These are phyloP conservation scores for Tuber borchii DNA, from an alignment of 495 filamentous ascomycete genomes.

Conservation along the genomic window DNA sequence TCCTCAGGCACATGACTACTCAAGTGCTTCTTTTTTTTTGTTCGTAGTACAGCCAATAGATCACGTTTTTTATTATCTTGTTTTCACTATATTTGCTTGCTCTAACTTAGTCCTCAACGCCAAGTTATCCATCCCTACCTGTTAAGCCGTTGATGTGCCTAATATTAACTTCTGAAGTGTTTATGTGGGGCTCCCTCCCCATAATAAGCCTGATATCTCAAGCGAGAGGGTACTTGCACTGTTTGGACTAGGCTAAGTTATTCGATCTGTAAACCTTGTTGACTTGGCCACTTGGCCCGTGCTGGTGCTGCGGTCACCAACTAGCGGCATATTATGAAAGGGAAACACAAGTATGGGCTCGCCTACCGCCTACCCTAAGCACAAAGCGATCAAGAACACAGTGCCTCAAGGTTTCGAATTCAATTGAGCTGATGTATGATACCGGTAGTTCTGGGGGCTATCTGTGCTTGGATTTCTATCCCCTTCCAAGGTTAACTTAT, in stretches of 20 bases:
- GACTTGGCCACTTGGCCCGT: background rate
- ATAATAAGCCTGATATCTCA: background rate
- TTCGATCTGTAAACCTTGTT: background rate
- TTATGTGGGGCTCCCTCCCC: background rate
- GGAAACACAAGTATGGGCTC: background rate
- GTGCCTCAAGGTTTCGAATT: background rate
- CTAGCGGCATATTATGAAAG: background rate
- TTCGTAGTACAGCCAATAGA: too few relatives aligned
- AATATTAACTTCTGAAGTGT: background rate
- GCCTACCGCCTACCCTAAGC: background rate
- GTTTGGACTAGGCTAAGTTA: background rate
- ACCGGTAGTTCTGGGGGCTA: background rate
- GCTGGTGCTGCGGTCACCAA: background rate
- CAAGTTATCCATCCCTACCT: too few relatives aligned
- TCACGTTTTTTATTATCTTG: background rate
- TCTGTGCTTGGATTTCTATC: background rate
- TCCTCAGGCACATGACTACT: background rate
- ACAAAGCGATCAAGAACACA: background rate
- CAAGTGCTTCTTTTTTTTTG: background rate
- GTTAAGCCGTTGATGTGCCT: background rate
- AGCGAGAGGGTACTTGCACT: background rate
- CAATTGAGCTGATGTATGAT: background rate
- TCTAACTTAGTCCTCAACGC: background rate
- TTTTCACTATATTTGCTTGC: background rate
- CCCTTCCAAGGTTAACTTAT: background rate